Evolutionary conservation across 768 basidiomycete genomes (phyloP).

Genomic region (Pisolithus albus): DNA sequence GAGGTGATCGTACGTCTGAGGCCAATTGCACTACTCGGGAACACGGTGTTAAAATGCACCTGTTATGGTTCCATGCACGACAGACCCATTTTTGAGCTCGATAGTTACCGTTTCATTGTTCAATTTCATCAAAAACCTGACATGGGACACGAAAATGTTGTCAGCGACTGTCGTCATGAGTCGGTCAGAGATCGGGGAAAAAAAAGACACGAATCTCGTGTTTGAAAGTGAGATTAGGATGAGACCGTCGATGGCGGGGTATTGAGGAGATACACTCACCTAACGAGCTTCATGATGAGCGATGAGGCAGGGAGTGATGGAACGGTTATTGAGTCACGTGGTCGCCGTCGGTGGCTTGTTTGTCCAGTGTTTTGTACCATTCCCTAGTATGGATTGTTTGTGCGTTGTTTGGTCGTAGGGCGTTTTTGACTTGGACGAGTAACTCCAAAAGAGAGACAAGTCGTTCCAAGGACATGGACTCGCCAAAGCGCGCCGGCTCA

Average conservation of each 20-base stretch:
- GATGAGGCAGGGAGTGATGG: slow-evolving; percentile 10
- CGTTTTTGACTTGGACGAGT: neutral
- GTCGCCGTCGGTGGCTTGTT: neutral
- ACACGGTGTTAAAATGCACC: slow-evolving; percentile 43
- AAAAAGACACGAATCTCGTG: neutral
- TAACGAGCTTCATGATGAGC: slow-evolving; percentile 76
- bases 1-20: slow-evolving; percentile 3
- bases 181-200: slow-evolving; percentile 4
- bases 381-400: neutral
- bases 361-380: too few relatives aligned
- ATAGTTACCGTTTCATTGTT: slow-evolving; percentile 99
- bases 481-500: slow-evolving; percentile 60
- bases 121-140: slow-evolving; percentile 97
- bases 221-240: slow-evolving; percentile 8
- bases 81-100: slow-evolving; percentile 95
- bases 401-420: neutral
- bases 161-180: slow-evolving; percentile 12
- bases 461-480: slow-evolving; percentile 40
- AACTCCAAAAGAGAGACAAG: neutral
- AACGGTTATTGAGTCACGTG: neutral
- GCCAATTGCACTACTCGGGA: neutral
- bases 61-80: slow-evolving; percentile 94
- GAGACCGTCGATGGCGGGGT: neutral
- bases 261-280: slow-evolving; percentile 34
- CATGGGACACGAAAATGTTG: slow-evolving; percentile 9